A percentile compares a stretch with the other conserved stretches of the same genome.
phyloP scores from a whole-genome alignment of 164 flowering plant species.

The Euptelea pleiosperma region DNA sequence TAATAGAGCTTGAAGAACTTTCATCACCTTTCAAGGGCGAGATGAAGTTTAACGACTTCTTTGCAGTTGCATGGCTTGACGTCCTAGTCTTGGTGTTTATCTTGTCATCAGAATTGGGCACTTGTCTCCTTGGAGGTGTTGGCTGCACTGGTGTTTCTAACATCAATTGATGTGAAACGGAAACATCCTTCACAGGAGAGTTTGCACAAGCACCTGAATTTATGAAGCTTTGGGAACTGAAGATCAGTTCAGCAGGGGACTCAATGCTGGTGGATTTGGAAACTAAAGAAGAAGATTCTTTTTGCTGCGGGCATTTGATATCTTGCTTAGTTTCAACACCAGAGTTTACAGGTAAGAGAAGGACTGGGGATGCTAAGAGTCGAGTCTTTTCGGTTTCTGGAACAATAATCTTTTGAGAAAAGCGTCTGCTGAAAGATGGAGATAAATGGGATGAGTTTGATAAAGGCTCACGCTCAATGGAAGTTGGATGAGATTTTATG shows the following conservation, averaged over 20 bases:
- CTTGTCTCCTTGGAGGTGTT: constrained; percentile 46
- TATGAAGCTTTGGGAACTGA: constrained; percentile 9
- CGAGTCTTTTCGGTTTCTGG: constrained; percentile 27
- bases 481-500: constrained; percentile 10
- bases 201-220: constrained; percentile 19
- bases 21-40: constrained; percentile 27
- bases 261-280: constrained; percentile 7
- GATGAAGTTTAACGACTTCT: constrained; percentile 43
- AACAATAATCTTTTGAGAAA: constrained; percentile 24
- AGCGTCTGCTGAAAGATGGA: constrained; percentile 34
- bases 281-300: constrained; percentile 13
- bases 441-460: constrained; percentile 22
- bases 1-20: constrained; percentile 6
- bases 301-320: constrained; percentile 4
- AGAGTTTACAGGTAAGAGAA: constrained; percentile 15
- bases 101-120: constrained; percentile 34
- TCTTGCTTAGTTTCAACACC: constrained; percentile 9
- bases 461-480: constrained; percentile 21
- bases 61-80: constrained; percentile 33
- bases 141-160: constrained; percentile 51
- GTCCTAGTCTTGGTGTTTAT: constrained; percentile 15
- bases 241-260: constrained; percentile 8
- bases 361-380: constrained; percentile 16
- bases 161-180: constrained; percentile 22
- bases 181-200: constrained; percentile 30